Conservation (phyloP, 345 rosid species). For the Citropsis articulata region DNA sequence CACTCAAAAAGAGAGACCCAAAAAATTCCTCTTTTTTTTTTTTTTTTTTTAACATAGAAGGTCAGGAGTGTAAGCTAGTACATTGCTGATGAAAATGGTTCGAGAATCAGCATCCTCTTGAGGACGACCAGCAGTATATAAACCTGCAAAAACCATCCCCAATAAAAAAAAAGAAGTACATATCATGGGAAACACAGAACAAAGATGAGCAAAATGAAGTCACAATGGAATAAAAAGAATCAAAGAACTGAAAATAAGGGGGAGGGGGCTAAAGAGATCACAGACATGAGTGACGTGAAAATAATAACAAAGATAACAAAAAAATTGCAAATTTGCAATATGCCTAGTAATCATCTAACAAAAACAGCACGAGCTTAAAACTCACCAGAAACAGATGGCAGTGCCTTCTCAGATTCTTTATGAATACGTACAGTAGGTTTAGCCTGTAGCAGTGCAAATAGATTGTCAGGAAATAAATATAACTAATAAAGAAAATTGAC, state of each 20-base stretch:
- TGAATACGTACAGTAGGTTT: slow-evolving; percentile 30
- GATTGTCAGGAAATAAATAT: slow-evolving; percentile 8
- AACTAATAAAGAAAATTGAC: slow-evolving; percentile 13
- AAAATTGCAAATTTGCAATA: not conserved
- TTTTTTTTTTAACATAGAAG: not conserved
- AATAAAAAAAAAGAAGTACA: not conserved
- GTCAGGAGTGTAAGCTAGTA: slow-evolving; percentile 29
- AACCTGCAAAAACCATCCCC: slow-evolving; percentile 39
- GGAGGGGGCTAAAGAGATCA: not conserved
- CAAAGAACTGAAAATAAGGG: not conserved
- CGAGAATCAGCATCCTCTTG: slow-evolving; percentile 84
- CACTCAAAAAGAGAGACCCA: slow-evolving; percentile 11
- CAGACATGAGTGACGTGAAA: not conserved
- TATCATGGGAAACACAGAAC: not conserved
- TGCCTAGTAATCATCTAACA: not conserved
- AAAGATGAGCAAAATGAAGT: slow-evolving; percentile 5
- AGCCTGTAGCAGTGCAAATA: slow-evolving; percentile 38
- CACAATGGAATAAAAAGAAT: not conserved
- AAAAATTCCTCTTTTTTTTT: not conserved
- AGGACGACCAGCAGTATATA: slow-evolving; percentile 52
- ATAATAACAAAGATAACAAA: too few relatives aligned
- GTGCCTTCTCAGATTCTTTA: slow-evolving; percentile 39
- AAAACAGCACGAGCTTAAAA: slow-evolving; percentile 1
- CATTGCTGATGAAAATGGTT: slow-evolving; percentile 88
- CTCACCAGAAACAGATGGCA: slow-evolving; percentile 61